These are phyloP conservation scores for Pythium scleroteichum DNA, from an alignment of 352 stramenopile genomes.

Conservation along the genomic window DNA sequence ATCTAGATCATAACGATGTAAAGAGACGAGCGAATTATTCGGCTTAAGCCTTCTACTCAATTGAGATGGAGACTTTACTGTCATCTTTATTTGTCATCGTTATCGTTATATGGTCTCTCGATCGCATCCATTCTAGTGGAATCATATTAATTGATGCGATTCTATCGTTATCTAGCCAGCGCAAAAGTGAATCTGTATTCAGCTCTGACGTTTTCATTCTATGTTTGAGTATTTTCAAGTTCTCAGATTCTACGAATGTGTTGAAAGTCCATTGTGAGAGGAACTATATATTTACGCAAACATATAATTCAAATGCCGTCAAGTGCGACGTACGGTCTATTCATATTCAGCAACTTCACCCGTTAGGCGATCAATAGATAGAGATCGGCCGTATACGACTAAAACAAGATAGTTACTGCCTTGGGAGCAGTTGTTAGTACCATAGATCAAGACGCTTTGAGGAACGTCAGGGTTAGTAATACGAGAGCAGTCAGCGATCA, in stretches of 20 bases:
- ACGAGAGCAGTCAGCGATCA: conserved; percentile 26
- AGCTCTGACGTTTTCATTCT: conserved; percentile 6
- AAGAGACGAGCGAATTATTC: too few species aligned
- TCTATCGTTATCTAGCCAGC: conserved; percentile 9
- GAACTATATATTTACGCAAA: conserved; percentile 10
- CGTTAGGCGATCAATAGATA: conserved; percentile 16
- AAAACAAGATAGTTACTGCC: conserved; percentile 12
- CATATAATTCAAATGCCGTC: conserved; percentile 6
- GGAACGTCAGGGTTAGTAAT: conserved; percentile 18
- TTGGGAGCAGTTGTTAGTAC: conserved; percentile 18
- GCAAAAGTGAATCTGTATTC: conserved; percentile 15
- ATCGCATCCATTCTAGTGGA: conserved; percentile 11
- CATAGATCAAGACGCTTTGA: conserved; percentile 7
- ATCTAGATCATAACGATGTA: too few species aligned
- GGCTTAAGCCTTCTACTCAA: too few species aligned
- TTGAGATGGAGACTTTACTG: conserved; percentile 1
- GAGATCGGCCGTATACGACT: conserved; percentile 5
- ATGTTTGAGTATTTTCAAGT: conserved; percentile 14
- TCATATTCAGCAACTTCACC: conserved; percentile 19
- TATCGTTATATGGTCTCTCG: conserved; percentile 9
- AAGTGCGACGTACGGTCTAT: conserved; percentile 1
- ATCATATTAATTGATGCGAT: conserved; percentile 12
- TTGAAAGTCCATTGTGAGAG: conserved; percentile 13
- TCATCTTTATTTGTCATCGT: conserved; percentile 13
- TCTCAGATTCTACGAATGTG: background rate